phyloP scores from a whole-genome alignment of 208 protist genomes.

The Balamuthia mandrillaris region DNA sequence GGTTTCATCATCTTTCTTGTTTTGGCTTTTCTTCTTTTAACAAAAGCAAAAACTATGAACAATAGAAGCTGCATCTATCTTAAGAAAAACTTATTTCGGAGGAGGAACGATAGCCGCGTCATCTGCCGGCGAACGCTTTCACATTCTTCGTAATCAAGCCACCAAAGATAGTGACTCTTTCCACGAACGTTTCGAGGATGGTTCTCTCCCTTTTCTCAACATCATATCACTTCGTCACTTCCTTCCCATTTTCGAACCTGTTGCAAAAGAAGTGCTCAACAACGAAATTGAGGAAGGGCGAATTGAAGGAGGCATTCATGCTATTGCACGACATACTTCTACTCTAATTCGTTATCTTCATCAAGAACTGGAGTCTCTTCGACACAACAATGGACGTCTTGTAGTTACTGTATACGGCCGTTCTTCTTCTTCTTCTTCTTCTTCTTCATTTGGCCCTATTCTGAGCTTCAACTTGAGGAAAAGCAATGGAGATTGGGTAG shows the following conservation, averaged over 20 bases:
- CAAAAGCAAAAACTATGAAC: not conserved
- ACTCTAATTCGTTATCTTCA: conserved; percentile 42
- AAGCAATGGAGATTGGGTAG: conserved; percentile 52
- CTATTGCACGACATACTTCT: conserved; percentile 51
- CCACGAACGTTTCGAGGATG: conserved; percentile 64
- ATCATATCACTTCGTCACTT: conserved; percentile 58
- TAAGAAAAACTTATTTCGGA: conserved; percentile 69
- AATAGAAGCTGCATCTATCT: conserved; percentile 13
- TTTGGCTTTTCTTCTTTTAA: too few relatives aligned
- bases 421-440: not conserved
- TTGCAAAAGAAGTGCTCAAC: too few relatives aligned
- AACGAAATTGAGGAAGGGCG: too few relatives aligned
- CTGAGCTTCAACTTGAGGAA: conserved; percentile 66
- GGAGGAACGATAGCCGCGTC: conserved; percentile 68
- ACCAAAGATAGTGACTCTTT: too few relatives aligned
- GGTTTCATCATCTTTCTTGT: not conserved
- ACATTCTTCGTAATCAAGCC: too few relatives aligned
- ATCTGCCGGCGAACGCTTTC: too few relatives aligned
- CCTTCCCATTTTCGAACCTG: too few relatives aligned
- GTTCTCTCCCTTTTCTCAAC: conserved; percentile 64
- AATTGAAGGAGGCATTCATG: conserved; percentile 40
- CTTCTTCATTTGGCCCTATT: conserved; percentile 39
- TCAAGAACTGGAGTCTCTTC: conserved; percentile 10
- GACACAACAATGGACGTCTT: conserved; percentile 44
- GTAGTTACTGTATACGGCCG: conserved; percentile 44